Evolutionary conservation across 2,329 filamentous ascomycete genomes (phyloP).

Genomic region (Akanthomyces dipterigenus): DNA sequence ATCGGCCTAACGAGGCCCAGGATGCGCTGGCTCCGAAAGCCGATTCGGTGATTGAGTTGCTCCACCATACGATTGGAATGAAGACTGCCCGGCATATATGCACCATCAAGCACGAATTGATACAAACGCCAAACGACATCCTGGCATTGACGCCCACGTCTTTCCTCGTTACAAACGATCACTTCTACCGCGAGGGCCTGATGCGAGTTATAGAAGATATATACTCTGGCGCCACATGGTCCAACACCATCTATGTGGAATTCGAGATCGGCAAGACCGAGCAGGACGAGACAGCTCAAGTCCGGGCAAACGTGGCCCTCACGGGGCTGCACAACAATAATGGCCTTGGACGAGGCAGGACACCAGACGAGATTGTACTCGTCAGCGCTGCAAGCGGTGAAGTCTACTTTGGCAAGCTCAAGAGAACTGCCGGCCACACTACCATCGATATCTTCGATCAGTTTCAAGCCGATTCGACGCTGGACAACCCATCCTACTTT

Average conservation of each 20-base stretch:
- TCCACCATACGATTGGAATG: slow-evolving; percentile 44
- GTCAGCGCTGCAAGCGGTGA: slow-evolving; percentile 37
- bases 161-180: slow-evolving; percentile 56
- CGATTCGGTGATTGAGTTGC: slow-evolving; percentile 50
- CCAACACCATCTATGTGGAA: slow-evolving; percentile 39
- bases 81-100: slow-evolving; percentile 39
- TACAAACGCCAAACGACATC: slow-evolving; percentile 54
- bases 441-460: slow-evolving; percentile 30
- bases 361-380: slow-evolving; percentile 35
- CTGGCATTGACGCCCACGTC: slow-evolving; percentile 37
- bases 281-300: slow-evolving; percentile 24
- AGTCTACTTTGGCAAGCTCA: slow-evolving; percentile 35
- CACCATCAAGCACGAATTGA: slow-evolving; percentile 44
- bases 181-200: slow-evolving; percentile 42
- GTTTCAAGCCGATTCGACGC: slow-evolving; percentile 35
- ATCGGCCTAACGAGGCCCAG: slow-evolving; percentile 40
- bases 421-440: slow-evolving; percentile 14
- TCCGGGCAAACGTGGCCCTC: slow-evolving; percentile 38
- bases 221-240: slow-evolving; percentile 37
- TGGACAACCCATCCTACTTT: slow-evolving; percentile 56
- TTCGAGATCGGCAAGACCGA: slow-evolving; percentile 21
- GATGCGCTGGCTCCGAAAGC: slow-evolving; percentile 29
- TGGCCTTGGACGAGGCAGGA: slow-evolving; percentile 44
- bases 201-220: slow-evolving; percentile 42
- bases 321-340: slow-evolving; percentile 46